Conservation (phyloP, 768 basidiomycete species). For the Cyclocybe cylindracea region DNA sequence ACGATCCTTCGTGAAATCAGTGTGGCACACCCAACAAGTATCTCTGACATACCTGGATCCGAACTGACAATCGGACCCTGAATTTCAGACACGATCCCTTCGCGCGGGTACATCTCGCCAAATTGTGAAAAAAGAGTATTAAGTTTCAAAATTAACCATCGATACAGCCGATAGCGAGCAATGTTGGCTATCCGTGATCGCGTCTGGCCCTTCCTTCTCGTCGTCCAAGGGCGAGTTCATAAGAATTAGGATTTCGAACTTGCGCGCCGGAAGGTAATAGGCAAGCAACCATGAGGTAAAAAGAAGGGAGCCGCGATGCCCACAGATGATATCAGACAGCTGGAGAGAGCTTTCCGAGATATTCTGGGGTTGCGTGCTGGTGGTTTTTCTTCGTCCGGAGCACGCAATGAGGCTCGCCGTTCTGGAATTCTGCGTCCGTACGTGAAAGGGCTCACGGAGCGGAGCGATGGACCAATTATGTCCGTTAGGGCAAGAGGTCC, state of each 20-base stretch:
- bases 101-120: neutral
- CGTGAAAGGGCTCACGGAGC: neutral
- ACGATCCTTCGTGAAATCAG: too few relatives aligned
- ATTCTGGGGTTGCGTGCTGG: constrained; percentile 11
- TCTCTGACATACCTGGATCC: too few relatives aligned
- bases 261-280: constrained; percentile 2
- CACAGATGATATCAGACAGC: neutral
- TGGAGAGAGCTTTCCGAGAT: constrained; percentile 3
- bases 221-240: neutral
- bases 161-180: neutral
- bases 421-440: constrained; percentile 14
- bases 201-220: too few relatives aligned
- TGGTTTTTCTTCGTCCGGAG: neutral
- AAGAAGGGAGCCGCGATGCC: constrained; percentile 8
- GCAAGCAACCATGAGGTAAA: constrained; percentile 33
- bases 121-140: neutral
- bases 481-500: constrained; percentile 12
- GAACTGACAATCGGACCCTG: too few relatives aligned
- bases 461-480: neutral
- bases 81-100: too few relatives aligned
- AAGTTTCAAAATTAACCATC: constrained; percentile 6
- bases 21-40: too few relatives aligned
- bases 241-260: neutral
- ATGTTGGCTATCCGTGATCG: neutral
- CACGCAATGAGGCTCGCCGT: neutral